Percentiles rank a stretch among this genome's conserved stretches.
phyloP scores from a whole-genome alignment of 805 yeast species.

The Candida tibetensis region DNA sequence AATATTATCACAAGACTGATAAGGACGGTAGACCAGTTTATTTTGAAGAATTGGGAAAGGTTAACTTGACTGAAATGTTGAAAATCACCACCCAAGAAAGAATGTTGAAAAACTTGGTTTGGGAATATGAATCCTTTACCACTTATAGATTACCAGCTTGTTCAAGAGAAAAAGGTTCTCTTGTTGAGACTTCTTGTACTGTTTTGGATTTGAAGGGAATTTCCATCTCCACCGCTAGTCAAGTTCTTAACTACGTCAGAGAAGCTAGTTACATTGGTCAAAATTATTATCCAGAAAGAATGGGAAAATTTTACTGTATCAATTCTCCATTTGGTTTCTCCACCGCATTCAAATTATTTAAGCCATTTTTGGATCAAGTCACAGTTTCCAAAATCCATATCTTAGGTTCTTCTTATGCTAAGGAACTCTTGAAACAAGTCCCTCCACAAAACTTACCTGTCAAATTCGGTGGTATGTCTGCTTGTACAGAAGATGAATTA shows the following conservation, averaged over 20 bases:
- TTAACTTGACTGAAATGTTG: constrained; percentile 86
- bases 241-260: constrained; percentile 81
- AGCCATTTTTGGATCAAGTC: constrained; percentile 95
- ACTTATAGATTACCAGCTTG: constrained; percentile 88
- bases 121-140: constrained; percentile 95
- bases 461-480: constrained; percentile 84
- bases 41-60: constrained; percentile 89
- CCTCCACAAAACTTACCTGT: constrained; percentile 89
- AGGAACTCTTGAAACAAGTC: constrained; percentile 85
- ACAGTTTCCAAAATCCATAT: constrained; percentile 94
- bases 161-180: constrained; percentile 71
- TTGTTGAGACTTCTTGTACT: constrained; percentile 95
- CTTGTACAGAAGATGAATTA: constrained; percentile 72
- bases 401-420: constrained; percentile 72
- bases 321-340: constrained; percentile 98
- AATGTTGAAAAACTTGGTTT: constrained; percentile 91
- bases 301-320: constrained; percentile 95
- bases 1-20: constrained; percentile 95
- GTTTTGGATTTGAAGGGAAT: constrained; percentile 94
- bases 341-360: constrained; percentile 86
- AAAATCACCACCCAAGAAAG: constrained; percentile 93
- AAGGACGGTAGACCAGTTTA: constrained; percentile 96
- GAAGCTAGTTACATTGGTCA: constrained; percentile 95
- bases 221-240: constrained; percentile 77
- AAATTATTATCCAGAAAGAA: constrained; percentile 97